Evolutionary conservation across 2,329 filamentous ascomycete genomes (phyloP).

Genomic region (Alternaria triticimaculans): DNA sequence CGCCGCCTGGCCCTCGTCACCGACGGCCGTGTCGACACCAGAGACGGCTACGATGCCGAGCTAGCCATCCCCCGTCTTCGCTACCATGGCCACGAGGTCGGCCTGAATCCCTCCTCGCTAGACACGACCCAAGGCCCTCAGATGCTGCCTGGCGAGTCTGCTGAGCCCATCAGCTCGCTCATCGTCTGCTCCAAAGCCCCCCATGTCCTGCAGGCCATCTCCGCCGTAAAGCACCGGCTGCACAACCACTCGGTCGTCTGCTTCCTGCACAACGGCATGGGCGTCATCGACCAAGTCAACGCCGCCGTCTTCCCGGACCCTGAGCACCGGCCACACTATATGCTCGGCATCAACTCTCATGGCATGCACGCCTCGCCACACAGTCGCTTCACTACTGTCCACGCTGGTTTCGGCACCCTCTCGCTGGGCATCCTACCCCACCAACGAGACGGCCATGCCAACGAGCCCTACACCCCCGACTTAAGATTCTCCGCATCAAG

Average conservation of each 20-base stretch:
- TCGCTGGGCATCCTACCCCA: constrained; percentile 60
- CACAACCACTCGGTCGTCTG: constrained; percentile 73
- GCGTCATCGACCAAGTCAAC: constrained; percentile 80
- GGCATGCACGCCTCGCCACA: constrained; percentile 56
- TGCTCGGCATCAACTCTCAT: constrained; percentile 72
- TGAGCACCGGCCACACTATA: constrained; percentile 72
- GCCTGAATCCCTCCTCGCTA: constrained; percentile 14
- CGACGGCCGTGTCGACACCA: constrained; percentile 49
- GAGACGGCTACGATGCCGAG: constrained; percentile 56
- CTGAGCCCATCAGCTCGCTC: constrained; percentile 70
- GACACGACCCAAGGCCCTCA: constrained; percentile 10
- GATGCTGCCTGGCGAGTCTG: constrained; percentile 35
- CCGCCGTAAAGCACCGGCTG: constrained; percentile 71
- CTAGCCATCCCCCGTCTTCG: constrained; percentile 45
- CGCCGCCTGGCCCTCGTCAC: constrained; percentile 57
- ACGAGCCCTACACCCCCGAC: constrained; percentile 33
- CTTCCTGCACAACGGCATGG: constrained; percentile 82
- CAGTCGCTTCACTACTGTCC: constrained; percentile 60
- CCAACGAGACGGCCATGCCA: constrained; percentile 38
- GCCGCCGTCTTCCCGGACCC: constrained; percentile 72
- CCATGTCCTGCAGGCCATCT: constrained; percentile 70
- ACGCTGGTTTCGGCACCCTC: constrained; percentile 66
- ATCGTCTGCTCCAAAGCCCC: constrained; percentile 80
- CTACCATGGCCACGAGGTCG: constrained; percentile 48
- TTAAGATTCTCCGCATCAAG: constrained; percentile 18